These are phyloP conservation scores for Microbotryum intermedium DNA, from an alignment of 1,284 basidiomycete genomes.

Conservation along the genomic window DNA sequence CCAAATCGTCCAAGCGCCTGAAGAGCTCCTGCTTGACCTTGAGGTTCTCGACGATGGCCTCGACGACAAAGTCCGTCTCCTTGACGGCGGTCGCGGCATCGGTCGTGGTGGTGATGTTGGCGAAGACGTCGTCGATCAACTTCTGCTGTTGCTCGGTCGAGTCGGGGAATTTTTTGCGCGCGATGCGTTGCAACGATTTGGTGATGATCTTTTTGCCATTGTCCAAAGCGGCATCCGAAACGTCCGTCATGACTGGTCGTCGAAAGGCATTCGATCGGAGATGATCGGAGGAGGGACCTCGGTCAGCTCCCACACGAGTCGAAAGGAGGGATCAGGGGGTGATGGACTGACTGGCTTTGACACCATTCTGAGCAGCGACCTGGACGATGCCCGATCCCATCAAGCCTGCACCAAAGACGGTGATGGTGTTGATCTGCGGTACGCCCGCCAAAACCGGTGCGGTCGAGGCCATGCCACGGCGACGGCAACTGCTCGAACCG, in stretches of 20 bases:
- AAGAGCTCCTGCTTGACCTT: slow-evolving; percentile 51
- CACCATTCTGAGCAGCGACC: slow-evolving; percentile 44
- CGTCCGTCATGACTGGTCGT: slow-evolving; percentile 38
- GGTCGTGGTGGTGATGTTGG: slow-evolving; percentile 46
- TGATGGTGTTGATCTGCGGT: slow-evolving; percentile 13
- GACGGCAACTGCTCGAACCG: no score
- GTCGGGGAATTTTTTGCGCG: slow-evolving; percentile 46
- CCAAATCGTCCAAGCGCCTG: slow-evolving; percentile 45
- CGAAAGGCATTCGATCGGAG: not conserved
- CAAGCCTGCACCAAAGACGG: slow-evolving; percentile 32
- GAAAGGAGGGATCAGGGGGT: not conserved
- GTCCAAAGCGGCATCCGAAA: slow-evolving; percentile 42
- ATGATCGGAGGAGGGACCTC: not conserved
- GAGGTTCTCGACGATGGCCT: slow-evolving; percentile 52
- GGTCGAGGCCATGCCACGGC: no score
- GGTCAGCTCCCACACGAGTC: not conserved
- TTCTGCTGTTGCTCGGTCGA: slow-evolving; percentile 40
- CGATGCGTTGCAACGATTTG: slow-evolving; percentile 48
- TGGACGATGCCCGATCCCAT: slow-evolving; percentile 50
- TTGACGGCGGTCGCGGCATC: slow-evolving; percentile 46
- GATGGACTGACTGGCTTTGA: slow-evolving; percentile 38
- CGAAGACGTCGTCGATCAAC: slow-evolving; percentile 41
- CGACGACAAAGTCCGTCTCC: slow-evolving; percentile 48
- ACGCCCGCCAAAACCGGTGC: no score
- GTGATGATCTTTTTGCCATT: slow-evolving; percentile 49